Evolutionary conservation across 2,329 filamentous ascomycete species (phyloP), one percentile per base, ranked within the genome.

Genomic region (Calonectria multiphialidica): DNA sequence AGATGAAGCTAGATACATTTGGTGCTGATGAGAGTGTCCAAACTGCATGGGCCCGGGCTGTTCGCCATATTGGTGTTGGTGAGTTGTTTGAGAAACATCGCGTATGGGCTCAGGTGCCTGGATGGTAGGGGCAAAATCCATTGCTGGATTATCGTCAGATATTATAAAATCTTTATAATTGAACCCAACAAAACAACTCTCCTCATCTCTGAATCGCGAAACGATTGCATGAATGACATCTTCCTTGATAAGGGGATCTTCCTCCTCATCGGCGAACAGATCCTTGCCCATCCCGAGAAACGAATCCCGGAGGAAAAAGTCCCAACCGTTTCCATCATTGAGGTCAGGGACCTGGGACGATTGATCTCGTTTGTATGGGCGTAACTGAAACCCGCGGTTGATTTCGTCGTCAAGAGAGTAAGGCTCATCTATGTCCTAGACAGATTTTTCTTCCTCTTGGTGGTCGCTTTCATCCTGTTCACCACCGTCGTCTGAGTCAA

Each of bases 371-470:
- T 67, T 61, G 53, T 70, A 75, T 35, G 74, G 76, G 28, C 74
- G 76, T n/a, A 83, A 68, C 35, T 82, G 79, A 70, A 73, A 82
- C 16, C 83, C 83, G 21, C 83, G 79, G 37, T 75, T 74, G 30
- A 83, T 81, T 49, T 84, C 82, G 37, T 83, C 80, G 28, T 84
- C 80, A 10, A 81, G 80, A 23, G 72, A 57, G 49, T 79, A 78
- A 6, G 69, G 42, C 2, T 64, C 57, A 8, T 70, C 53, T 2
- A 33, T 28, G 4, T 62, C 49, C 47, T 40, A 37, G 6, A 73
- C 75, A 3, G 71, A 66, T 5, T 76, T 74, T 5, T 68, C 64
- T 35, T 77, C 74, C 15, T 57, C 75, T 37, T 40, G n/a, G 53
- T 21, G 35, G 8, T 57, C 53, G n/a, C 21, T 40, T n/a, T 40